These are phyloP conservation scores for Plasmodium cynomolgi DNA, from an alignment of 169 alveolate species.

Conservation along the genomic window DNA sequence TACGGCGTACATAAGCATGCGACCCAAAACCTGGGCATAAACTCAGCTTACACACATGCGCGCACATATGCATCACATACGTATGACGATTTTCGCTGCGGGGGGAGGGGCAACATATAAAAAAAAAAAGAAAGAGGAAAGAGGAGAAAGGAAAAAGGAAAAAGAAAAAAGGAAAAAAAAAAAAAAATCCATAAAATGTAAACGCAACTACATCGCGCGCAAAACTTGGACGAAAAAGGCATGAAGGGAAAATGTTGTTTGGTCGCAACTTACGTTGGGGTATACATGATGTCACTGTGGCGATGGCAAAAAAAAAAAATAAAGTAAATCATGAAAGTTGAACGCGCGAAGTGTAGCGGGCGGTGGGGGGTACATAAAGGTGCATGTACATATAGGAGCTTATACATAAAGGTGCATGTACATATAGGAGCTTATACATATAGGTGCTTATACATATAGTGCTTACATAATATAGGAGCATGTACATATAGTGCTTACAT, in stretches of 20 bases:
- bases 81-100: not conserved
- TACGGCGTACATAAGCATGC: not conserved
- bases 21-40: not conserved
- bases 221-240: not conserved
- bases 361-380: not conserved
- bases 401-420: too few relatives aligned
- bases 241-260: not conserved
- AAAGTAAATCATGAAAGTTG: not conserved
- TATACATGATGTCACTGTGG: not conserved
- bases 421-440: too few relatives aligned
- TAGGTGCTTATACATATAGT: not conserved
- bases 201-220: not conserved
- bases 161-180: not conserved
- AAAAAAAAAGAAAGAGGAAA: conserved; percentile 5
- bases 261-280: not conserved
- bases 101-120: not conserved
- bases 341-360: not conserved
- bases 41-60: not conserved
- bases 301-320: not conserved
- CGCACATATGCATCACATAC: not conserved
- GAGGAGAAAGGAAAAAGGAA: not conserved
- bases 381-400: not conserved
- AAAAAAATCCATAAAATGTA: conserved; percentile 9
- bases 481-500: not conserved
- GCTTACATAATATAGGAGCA: not conserved